Evolutionary conservation across 2,329 filamentous ascomycete species (phyloP), one percentile per base, ranked within the genome.

Genomic region (Chalaropsis thielavioides): DNA sequence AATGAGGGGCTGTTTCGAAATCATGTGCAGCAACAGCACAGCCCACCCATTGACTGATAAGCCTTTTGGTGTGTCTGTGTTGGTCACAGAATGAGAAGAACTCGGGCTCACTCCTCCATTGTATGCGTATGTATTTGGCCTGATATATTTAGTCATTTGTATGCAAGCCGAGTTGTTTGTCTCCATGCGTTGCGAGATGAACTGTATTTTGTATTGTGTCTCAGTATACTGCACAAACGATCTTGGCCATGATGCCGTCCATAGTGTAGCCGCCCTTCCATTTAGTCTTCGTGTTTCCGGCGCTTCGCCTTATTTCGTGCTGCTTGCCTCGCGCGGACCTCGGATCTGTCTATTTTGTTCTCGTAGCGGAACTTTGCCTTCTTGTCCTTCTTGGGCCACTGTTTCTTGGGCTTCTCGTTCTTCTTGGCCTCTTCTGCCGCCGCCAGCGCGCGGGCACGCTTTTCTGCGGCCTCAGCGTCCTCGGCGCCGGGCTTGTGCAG

Each of bases 291-390:
- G 11, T 54, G 58, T 65, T 61, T 67, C 60, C 63, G 61, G 61
- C 66, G 66, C 64, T 72, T 74, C 66, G 72, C 71, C 68, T 69
- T 77, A 70, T 83, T 83, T 69, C 86, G 89, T 69, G 84, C 83
- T 74, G 83, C 89, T 70, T 83, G 81, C 74, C 89, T 95, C 71
- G 82, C 84, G 69, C 82, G 77, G 60, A 84, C 83, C 70, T 92
- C 76, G 74, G 90, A 88, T 71, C 94, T 83, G 70, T 96, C 92
- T 40, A 85, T 77, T 77, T 95, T 96, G 68, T 82, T 88, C 77
- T 97, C 90, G 74, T 99, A 99, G 68, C 90, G 84, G 73, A 97
- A 97, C 76, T 92, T 90, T 76, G 87, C 87, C 79, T 92, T 95
- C 77, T 88, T 92, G 78, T 88, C 90, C 60, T 67, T 67, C 60